Evolutionary conservation across 192 early-diverging fungal genomes (phyloP).

Genomic region (Dissophora globulifera): DNA sequence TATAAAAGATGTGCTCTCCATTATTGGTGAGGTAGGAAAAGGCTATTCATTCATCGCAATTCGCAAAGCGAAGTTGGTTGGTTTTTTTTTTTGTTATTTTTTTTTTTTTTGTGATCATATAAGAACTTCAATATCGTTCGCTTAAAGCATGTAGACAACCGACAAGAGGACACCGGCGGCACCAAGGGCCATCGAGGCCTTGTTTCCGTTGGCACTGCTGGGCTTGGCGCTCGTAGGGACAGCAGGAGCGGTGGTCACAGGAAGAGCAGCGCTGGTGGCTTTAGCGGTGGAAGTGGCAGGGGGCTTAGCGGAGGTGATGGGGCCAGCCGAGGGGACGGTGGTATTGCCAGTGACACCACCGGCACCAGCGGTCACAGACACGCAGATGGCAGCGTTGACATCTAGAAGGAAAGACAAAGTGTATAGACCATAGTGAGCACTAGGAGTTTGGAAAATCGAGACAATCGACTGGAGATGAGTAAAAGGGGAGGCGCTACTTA

Average conservation of each 20-base stretch:
- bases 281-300: neutral
- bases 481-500: too few relatives aligned
- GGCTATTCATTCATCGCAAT: neutral
- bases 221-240: neutral
- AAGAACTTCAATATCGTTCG: neutral
- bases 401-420: too few relatives aligned
- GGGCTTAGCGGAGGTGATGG: neutral
- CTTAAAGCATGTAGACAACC: conserved; percentile 43
- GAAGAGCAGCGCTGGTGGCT: neutral
- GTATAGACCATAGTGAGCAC: too few relatives aligned
- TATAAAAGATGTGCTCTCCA: neutral
- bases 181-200: conserved; percentile 22
- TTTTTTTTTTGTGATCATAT: neutral
- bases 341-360: neutral
- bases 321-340: neutral
- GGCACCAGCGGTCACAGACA: conserved; percentile 20
- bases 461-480: too few relatives aligned
- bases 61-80: neutral
- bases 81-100: neutral
- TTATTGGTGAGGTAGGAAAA: neutral
- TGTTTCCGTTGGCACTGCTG: conserved; percentile 19
- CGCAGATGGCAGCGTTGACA: conserved; percentile 28
- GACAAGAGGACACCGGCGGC: conserved; percentile 34
- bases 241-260: neutral
- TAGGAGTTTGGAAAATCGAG: too few relatives aligned